Base-by-base conservation (phyloP, 345 rosid species). In the Salix suchowensis region DNA sequence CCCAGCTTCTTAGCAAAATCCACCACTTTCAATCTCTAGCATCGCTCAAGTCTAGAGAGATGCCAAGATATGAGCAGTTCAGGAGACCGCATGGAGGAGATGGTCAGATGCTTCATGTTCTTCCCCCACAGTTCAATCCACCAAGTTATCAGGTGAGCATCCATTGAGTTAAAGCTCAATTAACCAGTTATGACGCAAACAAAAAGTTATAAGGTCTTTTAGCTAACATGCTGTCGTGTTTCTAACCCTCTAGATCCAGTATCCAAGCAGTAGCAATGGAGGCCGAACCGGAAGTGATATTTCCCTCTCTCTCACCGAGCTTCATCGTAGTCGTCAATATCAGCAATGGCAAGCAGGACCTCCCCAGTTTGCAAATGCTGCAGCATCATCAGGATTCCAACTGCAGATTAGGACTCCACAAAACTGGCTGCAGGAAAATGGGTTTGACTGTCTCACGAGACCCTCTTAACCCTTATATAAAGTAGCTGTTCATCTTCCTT, bases 331-430 rank as follows among this genome's bases (percentile, higher is more conserved):
- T 15, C 82, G 66, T 1, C 68, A 70, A 39, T 82, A 78, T 28
- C 79, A 65, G 28, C 87, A 85, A 71, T 84, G 86, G 88, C 88
- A 88, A 78, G 69, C 86, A 4, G 89, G 90, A 77, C 83, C 84
- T 76, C 84, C 83, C 46, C 91, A 85, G 75, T 68, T 84, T 87
- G 84, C 94, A 83, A 88, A 81, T 91, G 98, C 97, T 89, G 99
- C 98, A 89, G 98, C 97, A 95, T 95, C 98, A 93, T 95, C 98
- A 93, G 97, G 98, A 95, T 95, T 91, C 98, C 91, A 91, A 48
- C 88, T 85, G 71, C 94, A 87, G 82, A 85, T 66, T 69, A 82
- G 85, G 81, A 74, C 88, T 80, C 74, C 87, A 32, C 86, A 86
- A 80, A 85, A 79, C 80, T 91, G 94, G 96, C 86, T 86, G 85